Base-by-base conservation (phyloP, 495 filamentous ascomycete species). In the Hypoxylon intermedium region DNA sequence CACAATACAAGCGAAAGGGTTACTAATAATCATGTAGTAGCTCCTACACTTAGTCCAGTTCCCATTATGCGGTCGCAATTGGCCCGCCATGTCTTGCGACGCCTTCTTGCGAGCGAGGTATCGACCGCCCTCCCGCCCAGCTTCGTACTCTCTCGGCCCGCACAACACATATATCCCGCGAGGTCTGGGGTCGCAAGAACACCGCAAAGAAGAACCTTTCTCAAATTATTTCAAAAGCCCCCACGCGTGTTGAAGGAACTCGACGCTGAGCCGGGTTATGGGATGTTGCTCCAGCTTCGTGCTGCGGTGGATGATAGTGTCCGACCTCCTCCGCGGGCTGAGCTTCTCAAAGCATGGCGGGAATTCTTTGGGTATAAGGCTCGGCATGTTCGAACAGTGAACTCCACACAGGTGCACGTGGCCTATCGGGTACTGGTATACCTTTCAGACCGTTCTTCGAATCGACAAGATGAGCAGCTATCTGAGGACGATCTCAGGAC, bases 11-110 rank as follows among this genome's bases (percentile, higher is more conserved):
- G 31, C 16, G 42, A 52, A 50, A 50, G 31, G 36, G 19, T 58
- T 36, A 42, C 63, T 71, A 67, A 71, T 44, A 19, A 37, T 23
- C 19, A 54, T 52, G 53, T 57, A 70, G 67, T 57, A 68, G 52
- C 42, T 40, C 34, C 20, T 44, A 49, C 49, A 61, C 53, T 55
- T 73, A 71, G 60, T 57, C 47, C 57, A 51, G 51, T 70, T 58
- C 61, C 67, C 74, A 67, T 73, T 58, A 95, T 95, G 92, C 89
- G 87, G 68, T 92, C 91, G 73, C 88, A 91, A 68, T 83, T 96
- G 63, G 57, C 72, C 65, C 72, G 72, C 66, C 66, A 74, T 74
- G 70, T 61, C 63, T 66, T 68, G 65, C 67, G 66, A 65, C 70
- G 70, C 65, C 61, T 65, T 64, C 71, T 63, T 60, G 55, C 66